Evolutionary conservation across 2,329 filamentous ascomycete genomes (phyloP), one percentile per base, ranked within the genome.

Genomic region (Cadophora sp.): DNA sequence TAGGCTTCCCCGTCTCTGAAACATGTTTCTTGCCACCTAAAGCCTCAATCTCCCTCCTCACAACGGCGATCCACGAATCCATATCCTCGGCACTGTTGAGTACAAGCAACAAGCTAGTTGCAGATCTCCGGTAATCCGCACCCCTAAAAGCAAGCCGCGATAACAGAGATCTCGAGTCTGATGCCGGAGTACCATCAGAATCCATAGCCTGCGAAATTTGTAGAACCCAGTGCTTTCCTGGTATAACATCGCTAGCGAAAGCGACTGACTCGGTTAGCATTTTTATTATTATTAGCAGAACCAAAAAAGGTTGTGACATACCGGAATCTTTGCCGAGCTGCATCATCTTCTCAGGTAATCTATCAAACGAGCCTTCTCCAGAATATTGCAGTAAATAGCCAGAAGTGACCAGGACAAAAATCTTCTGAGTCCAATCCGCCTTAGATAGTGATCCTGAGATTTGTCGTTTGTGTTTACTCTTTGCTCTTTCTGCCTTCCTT

Each of bases 221-320:
- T 16, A 95, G 79, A 6, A 95, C 92, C 88, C 91, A 94, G 75
- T 94, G 92, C 69, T 88, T 88, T 6, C 92, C 92, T 3, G 92
- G 91, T 65, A 95, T 93, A 16, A 91, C 83, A 76, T 96, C 92
- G 72, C 89, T 93, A 1, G 90, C 92, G 78, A 93, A 95, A 5
- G 91, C 92, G 12, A 91, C 92, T 3, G 92, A 94, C 86, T 71
- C 14, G 24, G 37, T 67, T 51, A 67, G 65, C 43, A 59, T 43
- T 22, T 16, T 12, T 22, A n/a, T n/a, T n/a, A n/a, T n/a, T 14
- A 19, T 55, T 27, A 37, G 16, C 22, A 27, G 14, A 19, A 26
- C 19, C 31, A 34, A 26, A 24, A 16, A 26, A 40, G n/a, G 16
- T 14, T 27, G n/a, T 14, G 43, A 24, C 51, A 11, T 48, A 67